Percentiles rank a stretch among this genome's conserved stretches.
Evolutionary conservation across 148 eudicot species (phyloP).

Genomic region (Vaccinium darrowii): DNA sequence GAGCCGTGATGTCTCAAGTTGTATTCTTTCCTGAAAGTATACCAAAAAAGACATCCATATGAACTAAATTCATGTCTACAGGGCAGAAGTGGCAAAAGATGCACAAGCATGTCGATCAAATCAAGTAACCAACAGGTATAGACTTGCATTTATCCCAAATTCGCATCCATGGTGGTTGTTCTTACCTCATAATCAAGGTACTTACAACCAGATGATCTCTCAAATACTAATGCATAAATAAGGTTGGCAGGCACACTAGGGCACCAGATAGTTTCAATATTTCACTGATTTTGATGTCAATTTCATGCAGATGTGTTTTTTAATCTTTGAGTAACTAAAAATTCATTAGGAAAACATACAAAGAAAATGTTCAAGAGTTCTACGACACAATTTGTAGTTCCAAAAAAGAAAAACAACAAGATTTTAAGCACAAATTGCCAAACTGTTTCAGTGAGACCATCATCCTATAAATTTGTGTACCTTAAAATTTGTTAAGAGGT

Average conservation of each 20-base stretch:
- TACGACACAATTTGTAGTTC: background rate
- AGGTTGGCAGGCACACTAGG: background rate
- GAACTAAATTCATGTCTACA: constrained; percentile 2
- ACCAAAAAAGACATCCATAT: constrained; percentile 9
- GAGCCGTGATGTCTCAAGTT: constrained; percentile 89
- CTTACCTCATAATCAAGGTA: constrained; percentile 5
- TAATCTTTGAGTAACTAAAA: background rate
- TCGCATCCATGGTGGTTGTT: background rate
- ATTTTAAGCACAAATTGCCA: background rate
- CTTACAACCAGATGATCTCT: background rate
- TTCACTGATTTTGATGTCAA: background rate
- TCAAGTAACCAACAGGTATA: background rate
- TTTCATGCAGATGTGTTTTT: background rate
- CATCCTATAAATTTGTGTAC: background rate
- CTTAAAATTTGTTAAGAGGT: background rate
- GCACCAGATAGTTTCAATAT: constrained; percentile 12
- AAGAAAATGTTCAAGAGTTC: background rate
- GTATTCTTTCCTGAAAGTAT: constrained; percentile 78
- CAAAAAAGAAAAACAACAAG: background rate
- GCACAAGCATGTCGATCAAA: background rate
- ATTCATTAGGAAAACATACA: background rate
- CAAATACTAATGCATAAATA: background rate
- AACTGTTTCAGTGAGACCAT: constrained; percentile 12
- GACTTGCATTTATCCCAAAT: background rate
- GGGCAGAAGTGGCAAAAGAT: background rate